Evolutionary conservation across 371 early-diverging fungal species (phyloP).

Genomic region (Mucor lusitanicus): DNA sequence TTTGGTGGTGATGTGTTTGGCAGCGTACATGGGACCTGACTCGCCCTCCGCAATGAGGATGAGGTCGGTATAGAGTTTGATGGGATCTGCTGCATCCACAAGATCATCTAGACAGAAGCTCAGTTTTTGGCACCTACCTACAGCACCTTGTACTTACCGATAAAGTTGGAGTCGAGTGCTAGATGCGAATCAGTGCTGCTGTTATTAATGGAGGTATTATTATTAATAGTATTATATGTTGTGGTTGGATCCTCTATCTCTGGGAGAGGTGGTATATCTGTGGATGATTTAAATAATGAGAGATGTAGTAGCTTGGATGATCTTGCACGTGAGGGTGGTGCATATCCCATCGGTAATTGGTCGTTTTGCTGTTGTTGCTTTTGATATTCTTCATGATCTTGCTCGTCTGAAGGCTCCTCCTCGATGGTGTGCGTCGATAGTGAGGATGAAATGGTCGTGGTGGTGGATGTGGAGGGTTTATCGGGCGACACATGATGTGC

Average conservation of each 20-base stretch:
- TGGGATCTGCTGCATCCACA: slow-evolving; percentile 51
- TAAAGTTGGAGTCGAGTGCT: slow-evolving; percentile 35
- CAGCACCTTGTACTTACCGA: slow-evolving; percentile 23
- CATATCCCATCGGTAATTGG: slow-evolving; percentile 45
- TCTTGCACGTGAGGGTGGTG: slow-evolving; percentile 49
- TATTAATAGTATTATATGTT: background rate
- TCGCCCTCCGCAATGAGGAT: slow-evolving; percentile 78
- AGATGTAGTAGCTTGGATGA: slow-evolving; percentile 42
- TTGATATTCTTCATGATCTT: slow-evolving; percentile 3
- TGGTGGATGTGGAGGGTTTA: background rate
- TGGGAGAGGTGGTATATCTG: slow-evolving; percentile 24
- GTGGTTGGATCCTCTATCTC: slow-evolving; percentile 10
- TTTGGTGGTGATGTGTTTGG: slow-evolving; percentile 55
- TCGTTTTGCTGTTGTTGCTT: slow-evolving; percentile 3
- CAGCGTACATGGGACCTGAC: slow-evolving; percentile 72
- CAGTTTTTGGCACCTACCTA: background rate
- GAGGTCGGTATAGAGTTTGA: slow-evolving; percentile 50
- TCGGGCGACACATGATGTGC: slow-evolving; percentile 1
- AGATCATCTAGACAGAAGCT: slow-evolving; percentile 36
- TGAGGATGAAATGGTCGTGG: slow-evolving; percentile 4
- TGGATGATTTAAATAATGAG: slow-evolving; percentile 24
- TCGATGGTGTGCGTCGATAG: slow-evolving; percentile 1
- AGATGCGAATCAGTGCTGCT: slow-evolving; percentile 8
- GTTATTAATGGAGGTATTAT: background rate
- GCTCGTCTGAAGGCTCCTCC: slow-evolving; percentile 5